Base-by-base conservation (phyloP, 1,139 yeast genomes). In the Yamadazyma dushanensis region DNA sequence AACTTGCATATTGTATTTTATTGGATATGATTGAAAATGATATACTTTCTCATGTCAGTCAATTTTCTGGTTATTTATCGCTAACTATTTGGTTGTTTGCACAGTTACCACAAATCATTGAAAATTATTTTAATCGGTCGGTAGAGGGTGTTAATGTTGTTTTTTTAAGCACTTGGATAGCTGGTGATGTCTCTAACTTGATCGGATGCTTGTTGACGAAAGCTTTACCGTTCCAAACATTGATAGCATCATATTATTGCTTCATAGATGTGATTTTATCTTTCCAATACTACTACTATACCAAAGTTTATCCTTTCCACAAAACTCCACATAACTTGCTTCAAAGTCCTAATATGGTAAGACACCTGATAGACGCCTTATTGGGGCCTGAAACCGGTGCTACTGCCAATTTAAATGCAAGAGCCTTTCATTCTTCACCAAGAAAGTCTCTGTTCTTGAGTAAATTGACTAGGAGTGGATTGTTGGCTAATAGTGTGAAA, bases 121-220 rank as follows among this genome's bases (percentile, higher is more conserved):
- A 81, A 52, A 89, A 89, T 50, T 83, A 85, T 58, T 62, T 69
- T 16, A 78, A 76, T 53, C 78, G 83, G 51, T 81, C 92, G 0
- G 95, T 89, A 1, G 89, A 80, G 14, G 96, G 96, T 1, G 67
- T 89, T 8, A 83, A 94, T n/a, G 70, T 82, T 15, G 70, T 73
- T 11, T 86, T 89, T 48, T 66, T 89, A 7, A 45, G 72, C 7
- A 78, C 80, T 35, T 87, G 96, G 95, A 70, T 86, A 37, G 54
- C 76, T 26, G 97, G 96, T 5, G 97, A 90, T 56, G 60, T 82
- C n/a, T 71, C 90, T 3, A 83, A 88, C 39, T 66, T 89, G 32
- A 49, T 78, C 3, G 95, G 96, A 9, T 87, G 96, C 45, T 44
- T 86, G 2, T 54, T 87, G 37, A 88, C 94, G 3, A 66, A 73